Conservation (phyloP, 2,329 filamentous ascomycete genomes). For the Aspergillus sojae region DNA sequence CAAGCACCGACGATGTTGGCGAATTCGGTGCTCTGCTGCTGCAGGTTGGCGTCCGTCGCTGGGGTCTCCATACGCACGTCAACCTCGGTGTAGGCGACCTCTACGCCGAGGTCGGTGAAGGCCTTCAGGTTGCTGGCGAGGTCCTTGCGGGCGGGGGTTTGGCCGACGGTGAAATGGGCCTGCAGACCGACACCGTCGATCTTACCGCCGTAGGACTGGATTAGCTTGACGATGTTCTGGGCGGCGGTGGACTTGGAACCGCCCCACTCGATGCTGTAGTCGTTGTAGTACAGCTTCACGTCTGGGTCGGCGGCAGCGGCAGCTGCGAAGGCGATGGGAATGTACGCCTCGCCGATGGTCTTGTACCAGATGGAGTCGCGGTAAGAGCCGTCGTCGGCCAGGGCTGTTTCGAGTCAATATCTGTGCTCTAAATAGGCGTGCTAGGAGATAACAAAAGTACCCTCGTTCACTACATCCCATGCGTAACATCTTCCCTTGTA, state of each 20-base stretch:
- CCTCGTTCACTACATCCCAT: slow-evolving; percentile 47
- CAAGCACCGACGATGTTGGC: slow-evolving; percentile 34
- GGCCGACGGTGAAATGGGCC: slow-evolving; percentile 42
- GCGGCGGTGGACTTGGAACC: slow-evolving; percentile 40
- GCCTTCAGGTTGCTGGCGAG: slow-evolving; percentile 43
- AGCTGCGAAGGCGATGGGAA: slow-evolving; percentile 51
- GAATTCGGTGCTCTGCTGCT: slow-evolving; percentile 38
- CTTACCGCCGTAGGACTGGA: slow-evolving; percentile 41
- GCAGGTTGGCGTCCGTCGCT: slow-evolving; percentile 26
- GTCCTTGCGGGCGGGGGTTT: slow-evolving; percentile 43
- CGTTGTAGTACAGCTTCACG: slow-evolving; percentile 50
- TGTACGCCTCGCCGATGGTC: slow-evolving; percentile 48
- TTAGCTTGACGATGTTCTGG: slow-evolving; percentile 40
- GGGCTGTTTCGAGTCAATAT: slow-evolving; percentile 24
- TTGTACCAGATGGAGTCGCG: slow-evolving; percentile 45
- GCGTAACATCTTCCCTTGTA: slow-evolving; percentile 41
- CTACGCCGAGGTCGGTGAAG: slow-evolving; percentile 44
- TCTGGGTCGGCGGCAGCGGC: slow-evolving; percentile 62
- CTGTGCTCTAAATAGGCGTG: neutral
- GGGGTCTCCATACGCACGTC: slow-evolving; percentile 52
- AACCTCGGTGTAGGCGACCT: slow-evolving; percentile 47
- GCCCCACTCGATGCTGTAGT: slow-evolving; percentile 47
- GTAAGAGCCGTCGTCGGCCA: slow-evolving; percentile 52
- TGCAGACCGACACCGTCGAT: slow-evolving; percentile 56
- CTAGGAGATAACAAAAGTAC: slow-evolving; percentile 14